Base-by-base conservation (phyloP, 2,329 filamentous ascomycete genomes). In the Pleomassaria siparia region DNA sequence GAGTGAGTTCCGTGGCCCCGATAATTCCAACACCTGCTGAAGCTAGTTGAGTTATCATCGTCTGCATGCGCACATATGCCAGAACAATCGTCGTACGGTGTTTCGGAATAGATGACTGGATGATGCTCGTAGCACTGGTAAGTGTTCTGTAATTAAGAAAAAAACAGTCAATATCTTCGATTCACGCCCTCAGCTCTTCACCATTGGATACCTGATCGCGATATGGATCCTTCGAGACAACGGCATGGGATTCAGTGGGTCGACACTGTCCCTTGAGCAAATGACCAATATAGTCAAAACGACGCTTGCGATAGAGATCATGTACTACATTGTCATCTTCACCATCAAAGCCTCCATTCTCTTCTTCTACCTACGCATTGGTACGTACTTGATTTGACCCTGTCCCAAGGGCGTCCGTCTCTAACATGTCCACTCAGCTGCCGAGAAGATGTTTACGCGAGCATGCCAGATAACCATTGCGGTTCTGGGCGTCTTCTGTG, bases 301-400 rank as follows among this genome's bases (percentile, higher is more conserved):
- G 4, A 59, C 64, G 7, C 53, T 69, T 16, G 55, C 62, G 1
- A 63, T 69, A 25, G 49, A 70, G 39, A 55, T 69, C 29, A 62
- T 62, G 1, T 70, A 70, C 50, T 65, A 64, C 33, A 29, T 64
- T 8, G 18, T 59, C 13, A 51, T 69, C 39, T 59, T 51, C 16
- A 41, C 52, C 20, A 63, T 71, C 50, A 71, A 70, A 42, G 44
- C 60, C 1, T 71, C 68, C 1, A 70, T 71, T 24, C 48, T 70
- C 3, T 57, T 60, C 35, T 65, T 67, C 41, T 71, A 71, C 36
- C 48, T 70, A 20, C 62, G 66, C 43, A 58, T 71, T 35, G 66
- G 67, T 70, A 54, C 21, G 56, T 44, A 15, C 20, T 13, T 15
- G 20, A 4, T 12, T 3, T 12, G 28, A 28, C 20, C 15, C 22